Evolutionary conservation across 2,329 filamentous ascomycete genomes (phyloP), one percentile per base, ranked within the genome.

Genomic region (Aspergillus sp.): DNA sequence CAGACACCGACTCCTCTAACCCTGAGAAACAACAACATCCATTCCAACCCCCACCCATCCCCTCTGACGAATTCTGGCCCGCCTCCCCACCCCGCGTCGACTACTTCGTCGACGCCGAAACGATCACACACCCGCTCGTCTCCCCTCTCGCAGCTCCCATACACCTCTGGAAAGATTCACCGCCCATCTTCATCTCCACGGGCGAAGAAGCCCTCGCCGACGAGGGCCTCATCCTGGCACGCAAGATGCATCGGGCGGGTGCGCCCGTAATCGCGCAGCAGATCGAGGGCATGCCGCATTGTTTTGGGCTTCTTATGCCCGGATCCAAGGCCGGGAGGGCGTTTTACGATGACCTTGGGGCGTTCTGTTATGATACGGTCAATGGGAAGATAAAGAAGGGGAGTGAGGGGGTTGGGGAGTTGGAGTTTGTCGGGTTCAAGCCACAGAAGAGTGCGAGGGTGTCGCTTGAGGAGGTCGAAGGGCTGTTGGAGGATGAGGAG

Each of bases 291-390:
- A 80, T 80, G 76, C 80, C 80, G 9, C 80, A 82, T 61, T 80
- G 79, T 54, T 80, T 92, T 71, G 85, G 84, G 0, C 69, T 87
- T 64, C 65, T 91, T 1, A 76, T 91, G 59, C 75, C 81, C 1
- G 75, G 77, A 4, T 72, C 82, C 2, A 71, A 79, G 1, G 81
- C 77, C 31, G 77, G 83, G 3, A 77, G 71, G 66, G 80, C 83
- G 52, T 90, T 86, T 68, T 83, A 86, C 60, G 74, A 81, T 15
- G 77, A 79, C 3, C 87, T 87, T 84, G 77, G 84, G 0, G 75
- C 72, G 2, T 92, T 92, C 58, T 77, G 75, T 54, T 69, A 68
- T 0, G 71, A 76, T 63, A 76, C 72, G 5, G 72, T 69, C 5
- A 67, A 71, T 0, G 76, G 70, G 1, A 62, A 60, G 19, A 70